Evolutionary conservation across 2,329 filamentous ascomycete genomes (phyloP).

Genomic region (Hymenoscyphus infarciens): DNA sequence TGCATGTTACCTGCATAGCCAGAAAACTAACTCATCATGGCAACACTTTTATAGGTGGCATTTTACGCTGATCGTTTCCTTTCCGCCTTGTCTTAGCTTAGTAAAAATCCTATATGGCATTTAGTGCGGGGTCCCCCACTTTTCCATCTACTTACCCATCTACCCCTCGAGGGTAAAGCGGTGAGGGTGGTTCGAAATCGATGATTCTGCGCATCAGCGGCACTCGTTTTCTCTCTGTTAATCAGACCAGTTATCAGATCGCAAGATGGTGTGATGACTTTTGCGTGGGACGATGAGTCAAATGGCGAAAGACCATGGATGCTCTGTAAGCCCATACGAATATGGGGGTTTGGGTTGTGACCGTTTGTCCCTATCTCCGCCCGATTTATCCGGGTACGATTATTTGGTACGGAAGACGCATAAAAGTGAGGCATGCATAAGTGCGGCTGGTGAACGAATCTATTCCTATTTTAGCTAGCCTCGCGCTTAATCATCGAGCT

Average conservation of each 20-base stretch:
- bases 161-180: not conserved
- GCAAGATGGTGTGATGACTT: not conserved
- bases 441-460: no score
- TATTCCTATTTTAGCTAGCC: no score
- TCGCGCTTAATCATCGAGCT: no score
- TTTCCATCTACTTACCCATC: not conserved
- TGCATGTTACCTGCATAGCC: not conserved
- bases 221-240: not conserved
- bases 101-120: not conserved
- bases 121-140: constrained; percentile 1
- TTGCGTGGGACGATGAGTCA: not conserved
- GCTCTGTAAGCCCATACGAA: not conserved
- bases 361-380: not conserved
- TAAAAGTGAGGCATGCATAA: no score
- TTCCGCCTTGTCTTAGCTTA: not conserved
- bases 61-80: not conserved
- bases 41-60: not conserved
- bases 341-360: not conserved
- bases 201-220: not conserved
- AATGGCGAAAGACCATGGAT: not conserved
- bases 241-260: constrained; percentile 3
- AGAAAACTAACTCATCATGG: not conserved
- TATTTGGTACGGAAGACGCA: no score
- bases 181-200: not conserved
- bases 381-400: not conserved